Conservation (phyloP, 306 rosid genomes). For the Vachellia collinsii region DNA sequence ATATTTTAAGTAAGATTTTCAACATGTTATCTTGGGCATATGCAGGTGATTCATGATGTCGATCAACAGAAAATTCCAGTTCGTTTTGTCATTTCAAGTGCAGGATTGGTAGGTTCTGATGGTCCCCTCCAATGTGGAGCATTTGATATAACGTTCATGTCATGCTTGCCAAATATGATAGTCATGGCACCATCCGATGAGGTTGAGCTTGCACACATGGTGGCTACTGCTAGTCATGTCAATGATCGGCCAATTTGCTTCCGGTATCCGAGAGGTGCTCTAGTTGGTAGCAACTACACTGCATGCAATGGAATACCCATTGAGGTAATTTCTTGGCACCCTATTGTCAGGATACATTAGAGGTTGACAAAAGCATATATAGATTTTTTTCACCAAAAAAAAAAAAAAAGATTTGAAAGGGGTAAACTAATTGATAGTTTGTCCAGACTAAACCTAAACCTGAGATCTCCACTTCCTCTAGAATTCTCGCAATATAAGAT, state of each 20-base stretch:
- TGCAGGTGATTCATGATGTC: slow-evolving; percentile 74
- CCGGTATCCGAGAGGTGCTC: slow-evolving; percentile 86
- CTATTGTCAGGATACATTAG: slow-evolving; percentile 28
- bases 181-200: slow-evolving; percentile 97
- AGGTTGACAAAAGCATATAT: slow-evolving; percentile 4
- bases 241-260: slow-evolving; percentile 84
- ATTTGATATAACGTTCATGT: slow-evolving; percentile 85
- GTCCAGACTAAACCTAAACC: slow-evolving; percentile 1
- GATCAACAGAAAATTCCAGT: slow-evolving; percentile 63
- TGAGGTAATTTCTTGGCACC: slow-evolving; percentile 56
- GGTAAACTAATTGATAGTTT: slow-evolving; percentile 31
- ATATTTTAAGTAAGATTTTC: background rate
- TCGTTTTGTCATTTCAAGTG: slow-evolving; percentile 86
- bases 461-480: slow-evolving; percentile 11
- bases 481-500: slow-evolving; percentile 11
- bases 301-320: slow-evolving; percentile 60
- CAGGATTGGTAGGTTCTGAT: slow-evolving; percentile 91
- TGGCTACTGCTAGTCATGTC: slow-evolving; percentile 70
- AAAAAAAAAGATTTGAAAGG: too few species aligned
- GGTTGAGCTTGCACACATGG: slow-evolving; percentile 85
- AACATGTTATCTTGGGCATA: background rate
- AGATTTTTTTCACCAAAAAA: too few species aligned
- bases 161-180: slow-evolving; percentile 95
- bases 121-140: slow-evolving; percentile 91
- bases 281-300: slow-evolving; percentile 49